Conservation (phyloP, 176 grass and related monocot genomes). For the Carex littledalei region DNA sequence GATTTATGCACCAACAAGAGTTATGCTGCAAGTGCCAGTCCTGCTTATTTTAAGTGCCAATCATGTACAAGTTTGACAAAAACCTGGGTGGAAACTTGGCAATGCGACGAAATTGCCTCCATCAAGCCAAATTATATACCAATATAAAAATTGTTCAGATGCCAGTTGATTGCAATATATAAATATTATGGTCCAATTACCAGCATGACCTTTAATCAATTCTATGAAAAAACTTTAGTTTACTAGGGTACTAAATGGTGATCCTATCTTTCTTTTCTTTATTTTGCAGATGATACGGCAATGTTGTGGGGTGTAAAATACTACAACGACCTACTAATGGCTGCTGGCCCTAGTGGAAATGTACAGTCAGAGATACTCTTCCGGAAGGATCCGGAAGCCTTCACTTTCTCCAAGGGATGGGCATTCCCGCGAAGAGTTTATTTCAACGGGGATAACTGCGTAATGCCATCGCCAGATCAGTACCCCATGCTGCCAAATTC, state of each 20-base stretch:
- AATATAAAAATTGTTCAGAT: not conserved
- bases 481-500: constrained; percentile 58
- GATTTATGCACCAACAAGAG: not conserved
- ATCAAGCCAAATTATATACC: not conserved
- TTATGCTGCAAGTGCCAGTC: not conserved
- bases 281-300: constrained; percentile 55
- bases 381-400: constrained; percentile 30
- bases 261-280: not conserved
- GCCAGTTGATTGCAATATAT: not conserved
- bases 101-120: not conserved
- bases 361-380: constrained; percentile 66
- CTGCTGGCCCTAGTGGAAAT: constrained; percentile 51
- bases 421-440: constrained; percentile 64
- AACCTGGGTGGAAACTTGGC: not conserved
- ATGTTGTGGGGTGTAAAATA: constrained; percentile 74
- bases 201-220: not conserved
- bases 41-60: not conserved
- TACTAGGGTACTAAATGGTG: not conserved
- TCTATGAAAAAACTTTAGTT: not conserved
- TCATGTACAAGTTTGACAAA: not conserved
- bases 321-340: constrained; percentile 72
- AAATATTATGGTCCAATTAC: not conserved
- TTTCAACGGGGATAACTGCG: constrained; percentile 72
- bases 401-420: constrained; percentile 65
- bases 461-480: constrained; percentile 57